Base-by-base conservation (phyloP, 495 filamentous ascomycete genomes). In the Haplographium delicatum region DNA sequence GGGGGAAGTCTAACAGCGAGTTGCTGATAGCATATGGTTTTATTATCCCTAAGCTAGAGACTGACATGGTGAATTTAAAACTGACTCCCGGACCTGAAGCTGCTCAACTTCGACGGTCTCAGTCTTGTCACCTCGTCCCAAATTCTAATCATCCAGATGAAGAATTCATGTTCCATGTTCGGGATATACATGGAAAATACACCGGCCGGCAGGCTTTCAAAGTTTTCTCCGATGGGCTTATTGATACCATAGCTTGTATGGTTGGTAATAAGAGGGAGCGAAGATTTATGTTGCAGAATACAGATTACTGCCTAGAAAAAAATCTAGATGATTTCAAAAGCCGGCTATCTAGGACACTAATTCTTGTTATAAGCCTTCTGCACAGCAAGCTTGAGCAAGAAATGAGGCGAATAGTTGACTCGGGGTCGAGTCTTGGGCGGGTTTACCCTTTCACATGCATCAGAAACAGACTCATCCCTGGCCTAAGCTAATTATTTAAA, bases 21-120 rank as follows among this genome's bases (percentile, higher is more conserved):
- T 55, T 80, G 34, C 68, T 80, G 24, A 59, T 78, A 15, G 73
- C 65, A 0, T 80, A 80, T 54, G 74, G 75, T 25, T 80, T 80
- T 50, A 62, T 72, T 33, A 57, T 75, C 9, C 68, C 66, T 9
- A 11, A 26, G 15, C 5, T 22, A n/a, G 62, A 65, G 34, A 60
- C 63, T 0, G 61, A 62, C 8, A 40, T 45, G 2, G 58, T 75
- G 13, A 60, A 57, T 35, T 18, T 61, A 26, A 57, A 54, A 45
- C 22, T 61, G 18, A 51, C 25, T 10, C 59, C 58, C 7, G 2
- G 26, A 3, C 37, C 43, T 19, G 45, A 52, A 5, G 37, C 37
- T 22, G 5, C 33, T 3, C 6, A 38, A 38, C 22, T 61, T 15
- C 51, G 50, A 13, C 53, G 54, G 19, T 43, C 18, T 11, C 54